Percentiles rank a stretch among this genome's conserved stretches.
These are phyloP conservation scores for Apiotrichum gamsii DNA, from an alignment of 1,284 basidiomycete species.

Conservation along the genomic window DNA sequence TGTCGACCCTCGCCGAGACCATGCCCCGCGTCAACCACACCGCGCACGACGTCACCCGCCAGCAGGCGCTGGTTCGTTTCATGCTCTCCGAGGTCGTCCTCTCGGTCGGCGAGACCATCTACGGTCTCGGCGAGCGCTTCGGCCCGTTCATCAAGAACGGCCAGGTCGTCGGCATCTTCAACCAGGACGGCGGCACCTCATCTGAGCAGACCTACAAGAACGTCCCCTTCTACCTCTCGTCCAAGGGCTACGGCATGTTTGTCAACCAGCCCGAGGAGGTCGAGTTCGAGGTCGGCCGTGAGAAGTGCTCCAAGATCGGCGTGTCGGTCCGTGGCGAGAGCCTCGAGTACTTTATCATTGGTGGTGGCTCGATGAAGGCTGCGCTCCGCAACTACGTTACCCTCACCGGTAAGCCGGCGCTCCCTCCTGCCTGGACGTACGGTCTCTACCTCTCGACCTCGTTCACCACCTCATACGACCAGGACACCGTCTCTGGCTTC, in stretches of 20 bases:
- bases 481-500: slow-evolving; percentile 61
- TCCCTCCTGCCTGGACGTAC: slow-evolving; percentile 65
- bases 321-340: slow-evolving; percentile 59
- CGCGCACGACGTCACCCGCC: slow-evolving; percentile 3
- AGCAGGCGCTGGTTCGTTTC: slow-evolving; percentile 46
- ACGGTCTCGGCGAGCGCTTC: slow-evolving; percentile 64
- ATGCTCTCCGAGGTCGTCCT: slow-evolving; percentile 63
- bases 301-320: slow-evolving; percentile 66
- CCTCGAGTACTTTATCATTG: slow-evolving; percentile 60
- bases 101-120: slow-evolving; percentile 63
- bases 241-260: slow-evolving; percentile 65
- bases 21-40: slow-evolving; percentile 12
- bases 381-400: slow-evolving; percentile 31
- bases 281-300: slow-evolving; percentile 65
- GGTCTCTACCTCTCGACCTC: slow-evolving; percentile 71
- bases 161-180: slow-evolving; percentile 60
- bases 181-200: slow-evolving; percentile 52
- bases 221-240: slow-evolving; percentile 44
- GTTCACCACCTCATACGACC: slow-evolving; percentile 64
- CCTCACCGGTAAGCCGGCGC: slow-evolving; percentile 41
- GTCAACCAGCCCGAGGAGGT: slow-evolving; percentile 67
- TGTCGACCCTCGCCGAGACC: slow-evolving; percentile 52
- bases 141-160: slow-evolving; percentile 70
- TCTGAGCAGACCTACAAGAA: slow-evolving; percentile 64
- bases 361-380: slow-evolving; percentile 33